These are phyloP conservation scores for Colletotrichum euphorbiae DNA, from an alignment of 2,329 filamentous ascomycete species.

Conservation along the genomic window DNA sequence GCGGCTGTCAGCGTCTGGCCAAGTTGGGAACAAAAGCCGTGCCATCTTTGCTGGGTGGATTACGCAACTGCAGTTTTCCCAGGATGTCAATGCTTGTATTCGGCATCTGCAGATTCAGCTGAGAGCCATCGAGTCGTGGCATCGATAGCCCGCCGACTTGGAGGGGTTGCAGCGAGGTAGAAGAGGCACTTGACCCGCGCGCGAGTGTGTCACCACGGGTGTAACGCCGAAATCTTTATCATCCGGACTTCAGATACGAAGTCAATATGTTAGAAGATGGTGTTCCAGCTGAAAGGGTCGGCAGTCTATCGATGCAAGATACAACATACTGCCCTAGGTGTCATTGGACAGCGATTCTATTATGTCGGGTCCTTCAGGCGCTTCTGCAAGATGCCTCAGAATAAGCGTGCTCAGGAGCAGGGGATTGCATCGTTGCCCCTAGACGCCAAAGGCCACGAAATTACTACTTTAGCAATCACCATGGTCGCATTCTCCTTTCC, in stretches of 20 bases:
- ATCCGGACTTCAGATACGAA: not conserved
- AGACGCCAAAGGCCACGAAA: slow-evolving; percentile 21
- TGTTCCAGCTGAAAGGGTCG: not conserved
- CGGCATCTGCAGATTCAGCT: slow-evolving; percentile 1
- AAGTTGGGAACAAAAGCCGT: not conserved
- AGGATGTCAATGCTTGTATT: not conserved
- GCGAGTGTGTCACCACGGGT: not conserved
- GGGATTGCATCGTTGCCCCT: slow-evolving; percentile 23
- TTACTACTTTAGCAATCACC: slow-evolving; percentile 6
- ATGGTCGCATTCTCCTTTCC: not conserved
- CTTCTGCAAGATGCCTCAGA: not conserved
- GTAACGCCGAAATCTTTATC: not conserved
- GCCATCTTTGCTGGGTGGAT: not conserved
- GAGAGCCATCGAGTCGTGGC: not conserved
- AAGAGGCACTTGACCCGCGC: not conserved
- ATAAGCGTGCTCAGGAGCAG: slow-evolving; percentile 34
- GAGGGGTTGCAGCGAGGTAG: not conserved
- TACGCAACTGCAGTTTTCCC: slow-evolving; percentile 4
- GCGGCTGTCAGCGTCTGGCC: not conserved
- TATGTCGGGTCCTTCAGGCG: too few species aligned
- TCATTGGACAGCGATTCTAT: too few species aligned
- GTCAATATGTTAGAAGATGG: not conserved
- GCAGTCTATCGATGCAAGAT: not conserved
- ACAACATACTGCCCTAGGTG: not conserved
- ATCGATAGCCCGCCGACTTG: not conserved